Base-by-base conservation (phyloP, 345 rosid genomes). In the Arabidopsis thaliana region DNA sequence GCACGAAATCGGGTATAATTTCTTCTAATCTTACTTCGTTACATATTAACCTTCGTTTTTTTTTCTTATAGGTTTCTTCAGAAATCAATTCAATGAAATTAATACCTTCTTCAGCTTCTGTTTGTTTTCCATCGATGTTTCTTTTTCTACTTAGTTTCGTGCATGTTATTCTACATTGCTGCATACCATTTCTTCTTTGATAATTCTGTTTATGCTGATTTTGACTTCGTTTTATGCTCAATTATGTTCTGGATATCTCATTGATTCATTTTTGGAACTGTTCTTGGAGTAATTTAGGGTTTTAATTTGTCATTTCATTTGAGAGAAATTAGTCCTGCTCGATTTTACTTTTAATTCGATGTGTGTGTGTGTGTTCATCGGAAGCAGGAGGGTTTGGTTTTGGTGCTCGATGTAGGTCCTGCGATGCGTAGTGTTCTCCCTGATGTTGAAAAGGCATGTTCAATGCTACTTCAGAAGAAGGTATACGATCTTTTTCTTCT, bases 401-500 rank as follows among this genome's bases (percentile, higher is more conserved):
- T 93, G 81, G 78, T 93, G 58, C 84, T 93, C 5, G 98, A 93
- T 82, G 94, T 89, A 14, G 94, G 98, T 28, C 97, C 94, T 0
- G 82, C 90, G 6, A 93, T 91, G 97, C 94, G 88, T 78, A 53
- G 40, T 78, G 50, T 83, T 73, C 91, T 89, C 56, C 85, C 87
- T 28, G 81, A 86, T 65, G 83, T 93, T 59, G 87, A 85, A 82
- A 89, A 83, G 59, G 34, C 91, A 49, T 89, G 91, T 78, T 82
- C 91, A 20, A 79, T 88, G 86, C 84, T 93, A n/a, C 51, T 86
- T 0, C 88, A 87, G 57, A 91, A 89, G 84, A 91, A 93, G 97
- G 97, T 93, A 45, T 7, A 56, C 16, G 14, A 57, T 53, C 2
- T 55, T 65, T 59, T 70, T 45, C 44, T 33, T 45, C 44, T 49